A percentile compares a stretch with the other conserved stretches of the same genome.
These are phyloP conservation scores for Suillus subluteus DNA, from an alignment of 768 basidiomycete species.

Conservation along the genomic window DNA sequence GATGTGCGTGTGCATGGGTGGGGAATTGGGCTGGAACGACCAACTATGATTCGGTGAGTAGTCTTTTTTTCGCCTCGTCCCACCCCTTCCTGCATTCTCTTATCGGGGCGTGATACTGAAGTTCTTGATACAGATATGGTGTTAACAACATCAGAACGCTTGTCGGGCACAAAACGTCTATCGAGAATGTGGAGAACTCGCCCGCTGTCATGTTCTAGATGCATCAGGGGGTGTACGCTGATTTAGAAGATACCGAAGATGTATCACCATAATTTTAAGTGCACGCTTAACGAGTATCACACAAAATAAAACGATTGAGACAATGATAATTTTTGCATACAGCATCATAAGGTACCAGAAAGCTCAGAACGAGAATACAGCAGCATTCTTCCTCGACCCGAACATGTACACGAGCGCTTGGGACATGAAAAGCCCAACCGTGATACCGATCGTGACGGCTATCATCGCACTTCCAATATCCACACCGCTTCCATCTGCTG, in stretches of 20 bases:
- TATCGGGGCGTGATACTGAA: slow-evolving; percentile 11
- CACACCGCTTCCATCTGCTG: slow-evolving; percentile 78
- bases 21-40: slow-evolving; percentile 93
- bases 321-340: neutral
- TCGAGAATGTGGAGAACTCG: slow-evolving; percentile 86
- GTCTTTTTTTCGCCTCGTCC: neutral
- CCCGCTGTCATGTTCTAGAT: slow-evolving; percentile 87
- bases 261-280: slow-evolving; percentile 10
- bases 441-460: slow-evolving; percentile 89
- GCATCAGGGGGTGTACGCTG: neutral
- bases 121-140: slow-evolving; percentile 66
- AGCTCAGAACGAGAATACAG: slow-evolving; percentile 77
- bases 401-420: slow-evolving; percentile 88
- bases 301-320: neutral
- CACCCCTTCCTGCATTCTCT: neutral
- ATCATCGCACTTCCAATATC: slow-evolving; percentile 89
- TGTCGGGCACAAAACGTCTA: slow-evolving; percentile 95
- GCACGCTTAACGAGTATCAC: neutral
- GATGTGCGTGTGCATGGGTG: slow-evolving; percentile 97
- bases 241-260: slow-evolving; percentile 12
- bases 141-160: slow-evolving; percentile 97
- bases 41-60: slow-evolving; percentile 96
- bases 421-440: slow-evolving; percentile 87
- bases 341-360: neutral
- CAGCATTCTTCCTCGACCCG: slow-evolving; percentile 80